Conservation (phyloP, 169 alveolate genomes). For the Eimeria praecox region DNA sequence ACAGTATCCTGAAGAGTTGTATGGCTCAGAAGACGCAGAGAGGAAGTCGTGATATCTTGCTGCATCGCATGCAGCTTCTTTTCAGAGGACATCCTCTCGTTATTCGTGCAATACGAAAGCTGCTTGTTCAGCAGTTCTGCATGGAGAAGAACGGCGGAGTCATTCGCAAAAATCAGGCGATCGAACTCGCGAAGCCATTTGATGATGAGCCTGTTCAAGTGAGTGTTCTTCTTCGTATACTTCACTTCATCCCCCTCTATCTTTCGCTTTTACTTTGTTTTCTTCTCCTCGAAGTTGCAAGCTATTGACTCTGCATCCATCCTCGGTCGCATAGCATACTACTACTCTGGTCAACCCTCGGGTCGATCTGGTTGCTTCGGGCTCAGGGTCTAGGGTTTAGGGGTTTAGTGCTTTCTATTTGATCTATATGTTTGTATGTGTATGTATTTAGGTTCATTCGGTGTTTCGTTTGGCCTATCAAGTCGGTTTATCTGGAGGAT, state of each 20-base stretch:
- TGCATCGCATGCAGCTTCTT: constrained; percentile 73
- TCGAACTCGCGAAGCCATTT: constrained; percentile 57
- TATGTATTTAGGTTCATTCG: constrained; percentile 50
- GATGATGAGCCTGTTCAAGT: constrained; percentile 78
- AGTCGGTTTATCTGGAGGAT: constrained; percentile 66
- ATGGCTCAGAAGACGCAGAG: constrained; percentile 69
- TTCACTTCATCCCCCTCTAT: too few relatives aligned
- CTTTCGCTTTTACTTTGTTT: neutral
- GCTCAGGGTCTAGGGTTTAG: neutral
- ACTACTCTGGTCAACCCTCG: too few relatives aligned
- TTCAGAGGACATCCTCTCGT: constrained; percentile 78
- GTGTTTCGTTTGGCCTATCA: constrained; percentile 62
- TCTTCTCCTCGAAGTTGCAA: too few relatives aligned
- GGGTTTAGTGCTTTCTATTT: neutral
- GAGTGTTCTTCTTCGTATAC: neutral
- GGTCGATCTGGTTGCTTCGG: neutral
- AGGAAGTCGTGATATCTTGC: constrained; percentile 76
- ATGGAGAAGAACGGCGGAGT: constrained; percentile 74
- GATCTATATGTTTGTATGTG: neutral
- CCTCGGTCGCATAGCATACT: too few relatives aligned
- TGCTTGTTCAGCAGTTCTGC: constrained; percentile 75
- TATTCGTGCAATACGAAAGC: constrained; percentile 74
- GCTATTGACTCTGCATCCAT: too few relatives aligned
- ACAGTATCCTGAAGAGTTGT: constrained; percentile 52
- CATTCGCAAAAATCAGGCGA: constrained; percentile 39